Conservation (phyloP, 1,284 basidiomycete species). For the Cutaneotrichosporon dermatis region DNA sequence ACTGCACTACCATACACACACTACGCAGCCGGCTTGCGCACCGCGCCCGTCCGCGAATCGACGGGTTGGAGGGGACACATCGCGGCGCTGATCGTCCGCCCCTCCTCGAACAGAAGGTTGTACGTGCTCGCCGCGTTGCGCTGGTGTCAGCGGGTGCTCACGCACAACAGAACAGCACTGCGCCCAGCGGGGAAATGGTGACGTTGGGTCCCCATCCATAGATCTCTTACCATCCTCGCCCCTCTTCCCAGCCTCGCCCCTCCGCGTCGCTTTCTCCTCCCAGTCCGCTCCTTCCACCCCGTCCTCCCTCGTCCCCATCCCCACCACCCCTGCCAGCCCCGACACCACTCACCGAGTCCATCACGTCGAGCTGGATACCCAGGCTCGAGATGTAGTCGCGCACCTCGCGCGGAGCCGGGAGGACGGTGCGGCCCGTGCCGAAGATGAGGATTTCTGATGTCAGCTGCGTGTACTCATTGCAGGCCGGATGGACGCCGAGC, state of each 20-base stretch:
- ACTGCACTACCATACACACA: no score
- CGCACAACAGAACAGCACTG: no score
- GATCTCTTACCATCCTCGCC: no score
- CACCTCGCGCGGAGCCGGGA: constrained; percentile 66
- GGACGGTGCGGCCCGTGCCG: constrained; percentile 72
- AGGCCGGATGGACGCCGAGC: no score
- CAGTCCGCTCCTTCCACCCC: no score
- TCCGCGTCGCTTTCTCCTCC: no score
- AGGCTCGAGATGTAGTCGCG: constrained; percentile 66
- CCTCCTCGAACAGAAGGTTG: constrained; percentile 88
- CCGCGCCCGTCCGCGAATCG: constrained; percentile 19
- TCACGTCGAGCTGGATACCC: constrained; percentile 88
- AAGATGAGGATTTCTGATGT: constrained; percentile 79
- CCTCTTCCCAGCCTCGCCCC: no score
- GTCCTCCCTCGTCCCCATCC: no score
- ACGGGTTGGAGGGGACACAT: constrained; percentile 62
- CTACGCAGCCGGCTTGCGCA: background rate
- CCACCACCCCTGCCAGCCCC: no score
- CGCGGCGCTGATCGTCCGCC: constrained; percentile 82
- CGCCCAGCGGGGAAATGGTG: no score
- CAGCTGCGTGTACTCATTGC: background rate
- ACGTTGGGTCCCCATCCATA: no score
- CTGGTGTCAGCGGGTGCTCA: constrained; percentile 55
- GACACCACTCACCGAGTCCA: constrained; percentile 71
- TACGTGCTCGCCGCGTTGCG: constrained; percentile 91